Conservation (phyloP, 352 stramenopile species). For the Pythium plurisporium region DNA sequence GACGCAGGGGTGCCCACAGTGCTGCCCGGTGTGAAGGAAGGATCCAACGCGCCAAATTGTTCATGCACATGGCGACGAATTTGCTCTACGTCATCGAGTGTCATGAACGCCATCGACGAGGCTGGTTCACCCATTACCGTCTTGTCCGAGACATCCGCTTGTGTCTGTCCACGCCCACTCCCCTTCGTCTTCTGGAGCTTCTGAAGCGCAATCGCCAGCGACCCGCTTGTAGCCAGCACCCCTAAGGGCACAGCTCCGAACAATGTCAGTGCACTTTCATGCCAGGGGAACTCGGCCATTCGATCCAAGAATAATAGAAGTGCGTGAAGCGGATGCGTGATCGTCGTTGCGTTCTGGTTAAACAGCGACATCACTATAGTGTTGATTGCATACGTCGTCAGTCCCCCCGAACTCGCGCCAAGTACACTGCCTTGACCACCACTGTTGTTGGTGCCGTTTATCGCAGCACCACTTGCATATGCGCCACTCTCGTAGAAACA, state of each 20-base stretch:
- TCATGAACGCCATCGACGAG: conserved; percentile 25
- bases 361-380: conserved; percentile 89
- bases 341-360: conserved; percentile 66
- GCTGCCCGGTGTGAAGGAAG: conserved; percentile 9
- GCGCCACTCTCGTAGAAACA: conserved; percentile 79
- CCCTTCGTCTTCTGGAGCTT: conserved; percentile 18
- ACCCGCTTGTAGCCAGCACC: conserved; percentile 34
- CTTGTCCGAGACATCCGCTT: background rate
- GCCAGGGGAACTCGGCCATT: conserved; percentile 84
- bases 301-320: conserved; percentile 84
- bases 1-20: background rate
- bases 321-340: conserved; percentile 79
- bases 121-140: background rate
- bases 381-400: conserved; percentile 86
- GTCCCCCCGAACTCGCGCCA: conserved; percentile 66
- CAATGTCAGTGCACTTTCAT: conserved; percentile 74
- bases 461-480: conserved; percentile 32
- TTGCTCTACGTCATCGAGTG: conserved; percentile 39
- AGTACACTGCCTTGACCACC: conserved; percentile 48
- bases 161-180: background rate
- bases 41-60: conserved; percentile 56
- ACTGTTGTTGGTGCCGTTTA: conserved; percentile 11
- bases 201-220: conserved; percentile 27
- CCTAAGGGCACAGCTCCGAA: conserved; percentile 64
- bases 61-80: conserved; percentile 46